Conservation (phyloP, 805 yeast genomes). For the Hanseniaspora lindneri region DNA sequence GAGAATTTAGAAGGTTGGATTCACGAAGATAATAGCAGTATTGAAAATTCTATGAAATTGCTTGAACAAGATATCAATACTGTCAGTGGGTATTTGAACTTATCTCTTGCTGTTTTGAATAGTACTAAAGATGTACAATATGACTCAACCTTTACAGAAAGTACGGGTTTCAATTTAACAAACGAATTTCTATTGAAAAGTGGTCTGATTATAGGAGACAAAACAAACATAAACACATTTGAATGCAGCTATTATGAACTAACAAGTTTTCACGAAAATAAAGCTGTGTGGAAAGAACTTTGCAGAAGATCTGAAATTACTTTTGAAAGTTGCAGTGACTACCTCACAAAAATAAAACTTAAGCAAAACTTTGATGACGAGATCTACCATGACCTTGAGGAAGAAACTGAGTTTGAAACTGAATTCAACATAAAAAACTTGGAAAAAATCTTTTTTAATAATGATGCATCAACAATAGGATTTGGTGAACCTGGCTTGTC, state of each 20-base stretch:
- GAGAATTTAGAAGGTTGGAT: slow-evolving; percentile 31
- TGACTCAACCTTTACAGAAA: background rate
- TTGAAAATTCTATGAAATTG: background rate
- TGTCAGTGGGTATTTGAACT: slow-evolving; percentile 4
- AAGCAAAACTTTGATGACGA: slow-evolving; percentile 56
- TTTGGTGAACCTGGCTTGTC: slow-evolving; percentile 3
- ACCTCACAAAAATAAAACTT: slow-evolving; percentile 29
- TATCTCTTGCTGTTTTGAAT: background rate
- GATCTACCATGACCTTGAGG: slow-evolving; percentile 52
- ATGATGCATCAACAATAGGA: slow-evolving; percentile 4
- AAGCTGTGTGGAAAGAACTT: slow-evolving; percentile 57
- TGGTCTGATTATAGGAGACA: background rate
- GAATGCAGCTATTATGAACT: slow-evolving; percentile 4
- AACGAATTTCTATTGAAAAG: background rate
- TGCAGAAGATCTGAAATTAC: slow-evolving; percentile 42
- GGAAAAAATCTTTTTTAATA: slow-evolving; percentile 11
- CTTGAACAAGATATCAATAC: slow-evolving; percentile 7
- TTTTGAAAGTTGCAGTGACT: slow-evolving; percentile 21
- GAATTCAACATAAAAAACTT: background rate
- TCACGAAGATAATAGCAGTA: slow-evolving; percentile 28
- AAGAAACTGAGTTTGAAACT: slow-evolving; percentile 30
- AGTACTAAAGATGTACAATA: background rate
- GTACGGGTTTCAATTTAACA: background rate
- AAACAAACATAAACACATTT: background rate
- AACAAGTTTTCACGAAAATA: slow-evolving; percentile 14